Base-by-base conservation (phyloP, 1,139 yeast species). In the Suhomyces wounanorum region DNA sequence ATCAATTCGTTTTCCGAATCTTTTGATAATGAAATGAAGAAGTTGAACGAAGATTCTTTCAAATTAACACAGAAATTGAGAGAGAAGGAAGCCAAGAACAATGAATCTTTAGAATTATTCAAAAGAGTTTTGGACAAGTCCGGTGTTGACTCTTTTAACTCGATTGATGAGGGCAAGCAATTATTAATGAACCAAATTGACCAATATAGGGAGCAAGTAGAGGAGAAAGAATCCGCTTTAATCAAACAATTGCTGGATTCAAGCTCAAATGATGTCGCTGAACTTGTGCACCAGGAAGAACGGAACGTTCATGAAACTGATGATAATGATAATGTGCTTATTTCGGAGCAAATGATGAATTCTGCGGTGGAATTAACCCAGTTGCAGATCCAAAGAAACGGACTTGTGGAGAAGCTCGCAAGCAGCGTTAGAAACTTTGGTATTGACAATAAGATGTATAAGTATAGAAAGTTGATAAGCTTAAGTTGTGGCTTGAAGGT, bases 401-500 rank as follows among this genome's bases (percentile, higher is more conserved):
- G 70, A 31, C 66, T 78, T 49, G 73, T 84, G 40, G 61, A 64
- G 35, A 61, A 67, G 26, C 70, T 82, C 33, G 65, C 75, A 8
- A 56, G 66, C 7, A 67, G 73, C 23, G 68, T 78, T 45, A 73
- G 67, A 51, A 58, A 59, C 51, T 73, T 65, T 58, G 80, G 79
- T 3, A 67, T 76, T 50, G 78, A 74, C 58, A 61, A 64, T 17
- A 89, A 87, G 66, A 84, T 91, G 82, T 82, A 84, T 64, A 87
- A 89, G 62, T 92, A 91, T 71, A 79, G 96, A 58, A 83, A 84
- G 61, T 76, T 94, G 56, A 85, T 94, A 44, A 85, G 96, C 47
- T 79, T 85, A 54, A 87, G 95, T 52, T 90, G 97, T 60, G 96
- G 90, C 3, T 78, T 90, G 53, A 82, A 83, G 51, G 78, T 85